Evolutionary conservation across 495 filamentous ascomycete genomes (phyloP).

Genomic region (Viridothelium virens): DNA sequence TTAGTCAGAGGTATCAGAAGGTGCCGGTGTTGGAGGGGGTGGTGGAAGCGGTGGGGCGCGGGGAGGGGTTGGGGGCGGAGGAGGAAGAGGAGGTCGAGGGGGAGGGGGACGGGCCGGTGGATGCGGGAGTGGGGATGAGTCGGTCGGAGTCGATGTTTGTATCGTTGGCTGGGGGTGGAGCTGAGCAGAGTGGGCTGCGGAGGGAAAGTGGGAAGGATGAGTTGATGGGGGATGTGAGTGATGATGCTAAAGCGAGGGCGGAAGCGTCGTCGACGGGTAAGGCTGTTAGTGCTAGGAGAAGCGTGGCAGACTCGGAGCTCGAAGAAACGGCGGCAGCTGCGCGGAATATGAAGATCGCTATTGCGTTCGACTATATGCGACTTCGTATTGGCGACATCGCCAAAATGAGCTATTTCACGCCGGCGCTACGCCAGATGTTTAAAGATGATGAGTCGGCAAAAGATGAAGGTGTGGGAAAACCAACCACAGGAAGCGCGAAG

Average conservation of each 20-base stretch:
- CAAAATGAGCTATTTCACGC: constrained; percentile 63
- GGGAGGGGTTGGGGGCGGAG: constrained; percentile 12
- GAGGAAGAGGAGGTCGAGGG: constrained; percentile 16
- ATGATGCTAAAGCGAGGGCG: neutral
- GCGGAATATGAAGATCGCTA: constrained; percentile 51
- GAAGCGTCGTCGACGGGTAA: neutral
- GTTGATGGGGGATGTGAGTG: neutral
- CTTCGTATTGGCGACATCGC: constrained; percentile 74
- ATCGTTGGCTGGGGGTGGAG: neutral
- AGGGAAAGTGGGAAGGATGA: neutral
- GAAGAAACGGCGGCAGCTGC: constrained; percentile 1
- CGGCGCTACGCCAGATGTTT: constrained; percentile 63
- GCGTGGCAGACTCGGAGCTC: neutral
- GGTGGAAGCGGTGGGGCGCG: constrained; percentile 27
- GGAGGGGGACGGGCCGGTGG: constrained; percentile 15
- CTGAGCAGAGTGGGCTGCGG: too few species aligned
- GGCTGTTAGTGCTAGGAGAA: neutral
- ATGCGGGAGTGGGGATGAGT: constrained; percentile 14
- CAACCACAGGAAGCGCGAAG: neutral
- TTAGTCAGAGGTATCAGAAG: constrained; percentile 93
- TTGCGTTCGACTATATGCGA: constrained; percentile 88
- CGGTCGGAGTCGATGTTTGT: constrained; percentile 11
- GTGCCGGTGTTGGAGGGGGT: constrained; percentile 47
- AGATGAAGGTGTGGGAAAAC: constrained; percentile 19
- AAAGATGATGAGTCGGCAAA: constrained; percentile 32